phyloP scores from a whole-genome alignment of 1,139 yeast species.

The Pichia sp. region DNA sequence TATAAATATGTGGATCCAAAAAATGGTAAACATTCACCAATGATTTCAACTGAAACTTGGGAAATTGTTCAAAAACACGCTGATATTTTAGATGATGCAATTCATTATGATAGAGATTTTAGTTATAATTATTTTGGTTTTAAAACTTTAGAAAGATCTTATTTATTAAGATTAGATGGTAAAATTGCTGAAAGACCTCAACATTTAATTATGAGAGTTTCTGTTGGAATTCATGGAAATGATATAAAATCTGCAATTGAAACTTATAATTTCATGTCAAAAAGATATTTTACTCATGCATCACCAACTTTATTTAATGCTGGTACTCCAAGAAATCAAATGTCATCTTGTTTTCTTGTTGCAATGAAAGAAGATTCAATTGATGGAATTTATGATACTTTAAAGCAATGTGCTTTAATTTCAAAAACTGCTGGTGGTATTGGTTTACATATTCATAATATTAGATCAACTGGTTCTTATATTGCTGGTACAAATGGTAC shows the following conservation, averaged over 20 bases:
- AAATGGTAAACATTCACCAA: slow-evolving; percentile 57
- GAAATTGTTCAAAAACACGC: slow-evolving; percentile 38
- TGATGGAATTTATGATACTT: slow-evolving; percentile 54
- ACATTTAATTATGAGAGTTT: slow-evolving; percentile 53
- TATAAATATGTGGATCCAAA: slow-evolving; percentile 70
- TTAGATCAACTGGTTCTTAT: slow-evolving; percentile 49
- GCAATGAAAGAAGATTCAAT: slow-evolving; percentile 59
- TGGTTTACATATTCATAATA: slow-evolving; percentile 53
- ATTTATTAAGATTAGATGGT: slow-evolving; percentile 45
- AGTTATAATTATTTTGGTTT: slow-evolving; percentile 52
- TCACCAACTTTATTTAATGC: slow-evolving; percentile 58
- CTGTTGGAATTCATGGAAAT: slow-evolving; percentile 52
- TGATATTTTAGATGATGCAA: slow-evolving; percentile 48
- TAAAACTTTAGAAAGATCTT: slow-evolving; percentile 53
- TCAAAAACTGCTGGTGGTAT: slow-evolving; percentile 59
- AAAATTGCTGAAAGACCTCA: slow-evolving; percentile 57
- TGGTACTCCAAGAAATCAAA: slow-evolving; percentile 50
- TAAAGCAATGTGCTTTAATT: slow-evolving; percentile 50
- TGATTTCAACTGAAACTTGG: slow-evolving; percentile 48
- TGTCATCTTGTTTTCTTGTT: slow-evolving; percentile 54
- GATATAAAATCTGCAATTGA: slow-evolving; percentile 46
- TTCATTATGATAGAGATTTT: slow-evolving; percentile 51
- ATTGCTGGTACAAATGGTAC: slow-evolving; percentile 56
- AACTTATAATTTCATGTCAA: slow-evolving; percentile 52
- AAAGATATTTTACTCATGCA: slow-evolving; percentile 51